Evolutionary conservation across 371 early-diverging fungal genomes (phyloP), one percentile per base, ranked within the genome.

Genomic region (Thermomucor indicae-seudaticae): DNA sequence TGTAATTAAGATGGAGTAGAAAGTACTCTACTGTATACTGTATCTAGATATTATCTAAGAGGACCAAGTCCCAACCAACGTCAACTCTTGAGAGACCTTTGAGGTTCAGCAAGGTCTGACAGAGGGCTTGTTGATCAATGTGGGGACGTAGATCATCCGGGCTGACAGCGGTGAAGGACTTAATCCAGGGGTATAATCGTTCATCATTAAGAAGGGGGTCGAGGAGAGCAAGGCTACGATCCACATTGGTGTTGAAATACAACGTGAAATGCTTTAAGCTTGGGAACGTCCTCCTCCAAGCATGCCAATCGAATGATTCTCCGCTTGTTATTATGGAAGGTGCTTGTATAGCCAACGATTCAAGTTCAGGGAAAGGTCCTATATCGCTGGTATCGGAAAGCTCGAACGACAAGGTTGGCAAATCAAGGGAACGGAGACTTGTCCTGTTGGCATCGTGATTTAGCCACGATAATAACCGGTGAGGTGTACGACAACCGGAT

Each of bases 61-160:
- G n/a, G n/a, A n/a, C 58, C 55, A 70, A 55, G 49, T 70, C 64
- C 70, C 70, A 66, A 24, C 67, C 70, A 31, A 63, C 61, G 40
- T 61, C 61, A 34, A 69, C 58, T 35, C 70, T 50, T 30, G 58
- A 50, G 25, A 69, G 34, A 3, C 70, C 70, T 12, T 60, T 43
- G 35, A 65, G 37, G n/a, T 48, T 51, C 29, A 55, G 43, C 7
- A 69, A 45, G 29, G 55, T 51, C 12, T 54, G 39, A 43, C 49
- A 44, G 11, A 69, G 39, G 24, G 62, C 62, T 30, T 65, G 50
- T 24, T 52, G 54, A 43, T 58, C 47, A 11, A 69, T 23, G 25
- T 40, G 49, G 2, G 43, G 42, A 23, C 57, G 61, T 10, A 58
- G 57, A 29, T 57, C 53, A 24, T 62, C 62, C 6, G n/a, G 43